phyloP scores from a whole-genome alignment of 495 filamentous ascomycete species.

The Penicillium alfredii region DNA sequence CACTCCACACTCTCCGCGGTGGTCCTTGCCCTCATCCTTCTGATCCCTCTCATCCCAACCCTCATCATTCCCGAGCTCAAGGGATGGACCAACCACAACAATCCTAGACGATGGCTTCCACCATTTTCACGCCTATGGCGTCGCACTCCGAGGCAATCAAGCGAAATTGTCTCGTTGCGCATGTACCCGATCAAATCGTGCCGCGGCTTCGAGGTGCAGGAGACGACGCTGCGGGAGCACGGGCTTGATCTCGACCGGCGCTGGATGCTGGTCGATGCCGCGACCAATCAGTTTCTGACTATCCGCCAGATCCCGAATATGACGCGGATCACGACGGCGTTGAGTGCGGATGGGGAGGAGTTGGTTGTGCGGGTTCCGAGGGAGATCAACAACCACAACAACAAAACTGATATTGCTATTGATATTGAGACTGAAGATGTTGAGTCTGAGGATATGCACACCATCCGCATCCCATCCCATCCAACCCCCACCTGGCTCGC shows the following conservation, averaged over 20 bases:
- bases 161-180: slow-evolving; percentile 48
- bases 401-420: too few species aligned
- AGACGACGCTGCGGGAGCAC: slow-evolving; percentile 57
- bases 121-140: slow-evolving; percentile 11
- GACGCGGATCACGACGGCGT: slow-evolving; percentile 36
- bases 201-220: slow-evolving; percentile 63
- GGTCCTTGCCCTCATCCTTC: slow-evolving; percentile 11
- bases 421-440: too few species aligned
- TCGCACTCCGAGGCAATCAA: slow-evolving; percentile 17
- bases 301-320: slow-evolving; percentile 41
- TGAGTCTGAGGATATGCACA: background rate
- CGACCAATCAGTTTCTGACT: slow-evolving; percentile 33
- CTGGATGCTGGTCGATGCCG: slow-evolving; percentile 42
- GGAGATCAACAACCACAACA: slow-evolving; percentile 1
- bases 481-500: slow-evolving; percentile 29
- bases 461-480: slow-evolving; percentile 27
- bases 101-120: background rate
- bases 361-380: slow-evolving; percentile 25
- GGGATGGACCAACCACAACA: slow-evolving; percentile 9
- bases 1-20: slow-evolving; percentile 1
- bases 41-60: slow-evolving; percentile 9
- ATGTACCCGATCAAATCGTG: slow-evolving; percentile 92
- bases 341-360: slow-evolving; percentile 21
- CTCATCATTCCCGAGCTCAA: slow-evolving; percentile 12
- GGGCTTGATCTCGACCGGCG: slow-evolving; percentile 77